Conservation (phyloP, 2,329 filamentous ascomycete genomes). For the Hypoxylon sp. region DNA sequence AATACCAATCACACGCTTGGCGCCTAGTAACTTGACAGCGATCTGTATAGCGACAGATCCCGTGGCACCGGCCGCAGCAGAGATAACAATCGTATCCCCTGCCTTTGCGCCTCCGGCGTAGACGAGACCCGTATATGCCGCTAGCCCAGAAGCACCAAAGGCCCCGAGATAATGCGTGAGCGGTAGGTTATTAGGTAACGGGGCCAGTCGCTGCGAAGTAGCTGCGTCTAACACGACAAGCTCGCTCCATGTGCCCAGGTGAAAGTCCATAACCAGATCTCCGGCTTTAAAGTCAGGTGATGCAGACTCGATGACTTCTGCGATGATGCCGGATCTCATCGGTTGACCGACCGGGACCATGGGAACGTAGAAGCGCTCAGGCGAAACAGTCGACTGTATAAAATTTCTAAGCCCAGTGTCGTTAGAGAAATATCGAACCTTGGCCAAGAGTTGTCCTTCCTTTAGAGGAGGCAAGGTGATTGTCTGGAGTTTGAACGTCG, state of each 20-base stretch:
- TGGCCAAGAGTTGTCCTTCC: conserved; percentile 49
- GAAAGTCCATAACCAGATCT: conserved; percentile 49
- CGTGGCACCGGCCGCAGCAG: conserved; percentile 64
- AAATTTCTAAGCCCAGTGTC: conserved; percentile 53
- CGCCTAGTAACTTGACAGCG: conserved; percentile 64
- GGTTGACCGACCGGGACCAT: conserved; percentile 48
- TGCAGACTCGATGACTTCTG: conserved; percentile 51
- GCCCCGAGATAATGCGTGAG: conserved; percentile 52
- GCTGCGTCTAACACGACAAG: conserved; percentile 47
- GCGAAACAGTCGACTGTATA: conserved; percentile 49
- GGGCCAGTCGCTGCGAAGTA: conserved; percentile 41
- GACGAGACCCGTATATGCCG: conserved; percentile 62
- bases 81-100: conserved; percentile 62
- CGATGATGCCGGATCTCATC: conserved; percentile 52
- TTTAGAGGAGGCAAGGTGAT: conserved; percentile 45
- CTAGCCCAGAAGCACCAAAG: conserved; percentile 56
- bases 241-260: conserved; percentile 52
- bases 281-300: conserved; percentile 44
- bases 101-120: conserved; percentile 57
- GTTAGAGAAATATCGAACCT: conserved; percentile 52
- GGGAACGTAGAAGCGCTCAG: conserved; percentile 51
- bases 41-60: conserved; percentile 67
- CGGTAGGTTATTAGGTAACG: conserved; percentile 45
- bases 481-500: conserved; percentile 52
- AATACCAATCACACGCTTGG: conserved; percentile 66